A percentile compares a stretch with the other conserved stretches of the same genome.
These are phyloP conservation scores for Amanita exitialis DNA, from an alignment of 768 basidiomycete genomes.

Conservation along the genomic window DNA sequence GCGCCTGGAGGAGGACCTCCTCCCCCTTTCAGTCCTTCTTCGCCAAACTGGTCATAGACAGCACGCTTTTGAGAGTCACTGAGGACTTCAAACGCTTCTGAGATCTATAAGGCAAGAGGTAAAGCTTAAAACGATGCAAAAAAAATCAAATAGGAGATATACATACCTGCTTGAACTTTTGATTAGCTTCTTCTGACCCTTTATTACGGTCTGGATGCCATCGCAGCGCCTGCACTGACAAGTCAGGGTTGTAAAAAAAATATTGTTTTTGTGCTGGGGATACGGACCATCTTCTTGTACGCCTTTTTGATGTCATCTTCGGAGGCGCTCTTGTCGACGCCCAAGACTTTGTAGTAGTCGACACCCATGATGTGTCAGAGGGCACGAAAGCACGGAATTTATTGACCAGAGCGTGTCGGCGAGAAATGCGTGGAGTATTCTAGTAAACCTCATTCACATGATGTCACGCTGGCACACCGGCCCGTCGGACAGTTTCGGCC, in stretches of 20 bases:
- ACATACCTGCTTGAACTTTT: slow-evolving; percentile 86
- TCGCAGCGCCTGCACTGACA: slow-evolving; percentile 60
- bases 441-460: slow-evolving; percentile 18
- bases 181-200: slow-evolving; percentile 75
- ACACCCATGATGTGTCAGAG: slow-evolving; percentile 45
- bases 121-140: background rate
- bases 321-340: slow-evolving; percentile 57
- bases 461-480: slow-evolving; percentile 6
- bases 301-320: slow-evolving; percentile 91
- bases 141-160: background rate
- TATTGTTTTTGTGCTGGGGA: no score
- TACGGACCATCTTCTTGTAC: slow-evolving; percentile 83
- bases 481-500: background rate
- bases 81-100: slow-evolving; percentile 94
- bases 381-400: slow-evolving; percentile 8
- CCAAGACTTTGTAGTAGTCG: slow-evolving; percentile 86
- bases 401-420: slow-evolving; percentile 6
- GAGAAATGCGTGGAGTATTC: slow-evolving; percentile 15
- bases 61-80: slow-evolving; percentile 79
- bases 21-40: slow-evolving; percentile 84
- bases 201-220: slow-evolving; percentile 92
- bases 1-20: slow-evolving; percentile 46
- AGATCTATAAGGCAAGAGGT: slow-evolving; percentile 41
- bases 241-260: background rate
- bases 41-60: slow-evolving; percentile 89